Evolutionary conservation across 768 basidiomycete species (phyloP), one percentile per base, ranked within the genome.

Genomic region (Daedaleopsis nitida): DNA sequence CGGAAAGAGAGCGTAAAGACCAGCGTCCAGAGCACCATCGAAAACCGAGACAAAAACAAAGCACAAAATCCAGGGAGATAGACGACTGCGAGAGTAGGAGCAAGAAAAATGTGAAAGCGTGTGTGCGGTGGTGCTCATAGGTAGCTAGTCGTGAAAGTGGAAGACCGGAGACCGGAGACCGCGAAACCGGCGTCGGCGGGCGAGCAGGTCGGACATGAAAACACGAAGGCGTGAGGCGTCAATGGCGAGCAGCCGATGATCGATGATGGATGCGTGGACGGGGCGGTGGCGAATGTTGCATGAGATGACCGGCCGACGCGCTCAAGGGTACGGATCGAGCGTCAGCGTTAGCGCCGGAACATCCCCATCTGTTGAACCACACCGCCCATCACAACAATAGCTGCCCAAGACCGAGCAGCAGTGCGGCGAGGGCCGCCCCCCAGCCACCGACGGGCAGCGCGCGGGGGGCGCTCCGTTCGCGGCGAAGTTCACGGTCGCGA

Each of bases 401-500:
- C 23, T 24, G 47, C 47, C 47, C 19, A 24, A 32, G 13, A 10
- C 7, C 7, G 3, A 24, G 47, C 23, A 13, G 19, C 47, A 24
- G 9, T 2, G 21, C 47, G 21, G 7, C 21, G 2, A 10, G 23
- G 47, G 24, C 21, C 47, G 23, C 44, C 19, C 21, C 11, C 19
- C 39, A 10, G 13, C 39, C 39, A 42, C 4, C 17, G 9, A 34
- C 17, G 42, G 9, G 4, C 12, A 16, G 6, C 37, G 14, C 35
- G 58, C 43, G n/a, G 32, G 43, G 27, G 16, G 24, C 35, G 51
- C 32, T 10, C 50, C 57, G 43, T 44, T 47, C 39, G 17, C 17
- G 24, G 55, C 42, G 32, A 55, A 35, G 43, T 49, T 49, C 47
- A 49, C 8, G 21, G 48, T 37, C 27, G 55, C 50, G 35, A 68